Base-by-base conservation (phyloP, 2,329 filamentous ascomycete species). In the Rutstroemia sydowiana region DNA sequence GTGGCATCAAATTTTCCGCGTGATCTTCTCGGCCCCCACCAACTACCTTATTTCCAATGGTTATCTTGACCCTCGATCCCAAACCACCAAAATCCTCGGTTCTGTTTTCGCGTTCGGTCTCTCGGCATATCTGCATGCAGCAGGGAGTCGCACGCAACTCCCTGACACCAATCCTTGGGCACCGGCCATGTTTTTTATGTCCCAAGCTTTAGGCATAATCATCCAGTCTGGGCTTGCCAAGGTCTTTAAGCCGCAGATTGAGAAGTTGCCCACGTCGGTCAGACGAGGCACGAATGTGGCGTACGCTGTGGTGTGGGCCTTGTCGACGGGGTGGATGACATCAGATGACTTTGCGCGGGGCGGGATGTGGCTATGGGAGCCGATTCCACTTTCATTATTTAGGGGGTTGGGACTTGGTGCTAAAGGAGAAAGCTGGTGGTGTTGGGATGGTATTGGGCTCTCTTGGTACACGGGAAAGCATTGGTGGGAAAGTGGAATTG, bases 1-100 rank as follows among this genome's bases (percentile, higher is more conserved):
- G 76, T 96, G 92, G 92, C 92, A 97, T 67, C 91, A 96, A 69
- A 84, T 85, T 2, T 95, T 95, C 70, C 85, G 90, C 1, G 77
- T 82, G 51, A 81, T 79, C 2, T 90, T 92, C 63, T 70, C 78
- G 36, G 76, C 81, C 3, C 84, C 85, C 0, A 71, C 76, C 0
- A 68, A 67, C 2, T 78, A 72, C 61, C 60, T 85, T 51, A 65
- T 68, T 8, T 58, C 66, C 57, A 21, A 66, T 59, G 21, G 74
- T 16, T 65, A 73, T 59, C 45, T 81, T 53, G 59, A 57, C 55
- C 57, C 64, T 59, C 60, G 68, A 48, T 60, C 66, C 28, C n/a
- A 55, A 52, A 11, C 60, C 48, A 62, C 66, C 2, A 61, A 71
- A 49, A 42, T 71, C 26, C 48, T 71, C 3, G 68, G 70, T 2